Base-by-base conservation (phyloP, 1,284 basidiomycete genomes). In the Hortiboletus rubellus region DNA sequence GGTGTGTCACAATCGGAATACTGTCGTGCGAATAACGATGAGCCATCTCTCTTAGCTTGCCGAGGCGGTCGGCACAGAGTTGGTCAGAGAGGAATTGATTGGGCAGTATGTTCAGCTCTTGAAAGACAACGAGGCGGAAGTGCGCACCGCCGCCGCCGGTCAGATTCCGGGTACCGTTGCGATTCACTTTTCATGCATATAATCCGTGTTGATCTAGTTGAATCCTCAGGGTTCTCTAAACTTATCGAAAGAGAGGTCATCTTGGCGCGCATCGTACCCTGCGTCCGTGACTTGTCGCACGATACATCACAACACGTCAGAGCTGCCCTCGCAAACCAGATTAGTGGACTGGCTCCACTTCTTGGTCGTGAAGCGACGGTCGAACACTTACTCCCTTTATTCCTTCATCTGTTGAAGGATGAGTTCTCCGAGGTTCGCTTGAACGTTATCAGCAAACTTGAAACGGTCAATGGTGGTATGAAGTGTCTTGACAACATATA, bases 121-220 rank as follows among this genome's bases (percentile, higher is more conserved):
- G 68, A 98, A 98, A 76, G 97, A 99, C 72, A 97, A 98, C 69
- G 97, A 99, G 77, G 97, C 97, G 24, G 97, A 99, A 77, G 97
- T 99, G 52, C 86, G 96, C 62, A 98, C 96, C 46, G 97, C 97
- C 33, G 95, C 92, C 50, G 88, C 97, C 30, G 92, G 92, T 47
- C 97, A 99, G 75, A 92, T 99, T 64, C 97, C 97, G 71, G 96
- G 95, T 94, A 70, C 59, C 76, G 74, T 50, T 46, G 17, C 38
- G 1, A 36, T 54, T 55, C 12, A n/a, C 47, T 50, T 42, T 48
- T 24, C 27, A 27, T 40, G 22, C 42, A 14, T n/a, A 41, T 46
- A 48, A 15, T 44, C 34, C 8, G 22, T 38, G 45, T 42, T 60
- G 60, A 63, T 59, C 58, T 49, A 40, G 24, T 47, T 46, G 44